These are phyloP conservation scores for Tolypocladium sp. DNA, from an alignment of 2,329 filamentous ascomycete species.

Conservation along the genomic window DNA sequence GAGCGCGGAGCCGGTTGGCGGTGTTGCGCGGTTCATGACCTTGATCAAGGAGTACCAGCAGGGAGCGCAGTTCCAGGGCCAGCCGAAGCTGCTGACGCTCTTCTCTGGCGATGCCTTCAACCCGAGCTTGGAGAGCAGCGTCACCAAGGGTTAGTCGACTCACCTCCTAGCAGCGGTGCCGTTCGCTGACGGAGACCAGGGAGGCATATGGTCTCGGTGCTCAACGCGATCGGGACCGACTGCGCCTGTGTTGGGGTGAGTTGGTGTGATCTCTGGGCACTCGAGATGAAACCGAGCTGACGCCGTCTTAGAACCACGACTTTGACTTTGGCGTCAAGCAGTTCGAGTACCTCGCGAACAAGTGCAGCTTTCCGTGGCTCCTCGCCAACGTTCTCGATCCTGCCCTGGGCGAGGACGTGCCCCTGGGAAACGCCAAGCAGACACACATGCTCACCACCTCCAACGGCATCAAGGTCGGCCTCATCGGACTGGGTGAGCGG, in stretches of 20 bases:
- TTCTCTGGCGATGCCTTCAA: slow-evolving; percentile 94
- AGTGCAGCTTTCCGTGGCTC: slow-evolving; percentile 83
- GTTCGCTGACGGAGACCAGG: slow-evolving; percentile 26
- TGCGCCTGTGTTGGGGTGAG: slow-evolving; percentile 74
- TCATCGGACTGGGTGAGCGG: slow-evolving; percentile 77
- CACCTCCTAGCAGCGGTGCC: not conserved
- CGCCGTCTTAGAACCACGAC: slow-evolving; percentile 63
- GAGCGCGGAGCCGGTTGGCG: slow-evolving; percentile 76
- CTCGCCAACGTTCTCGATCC: slow-evolving; percentile 83
- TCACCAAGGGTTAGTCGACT: slow-evolving; percentile 62
- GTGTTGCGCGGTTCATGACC: slow-evolving; percentile 71
- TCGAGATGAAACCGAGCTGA: not conserved
- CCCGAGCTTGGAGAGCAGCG: slow-evolving; percentile 76
- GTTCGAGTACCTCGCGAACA: slow-evolving; percentile 60
- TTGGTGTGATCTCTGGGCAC: slow-evolving; percentile 7
- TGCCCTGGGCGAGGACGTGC: slow-evolving; percentile 62
- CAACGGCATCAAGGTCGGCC: slow-evolving; percentile 76
- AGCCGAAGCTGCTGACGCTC: slow-evolving; percentile 62
- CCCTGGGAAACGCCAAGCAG: slow-evolving; percentile 66
- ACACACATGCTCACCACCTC: slow-evolving; percentile 71
- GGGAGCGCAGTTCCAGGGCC: slow-evolving; percentile 48
- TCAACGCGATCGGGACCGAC: slow-evolving; percentile 70
- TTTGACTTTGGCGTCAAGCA: slow-evolving; percentile 84
- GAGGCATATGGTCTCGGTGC: slow-evolving; percentile 77
- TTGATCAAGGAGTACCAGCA: slow-evolving; percentile 67